A percentile compares a stretch with the other conserved stretches of the same genome.
phyloP scores from a whole-genome alignment of 495 filamentous ascomycete genomes.

The Podospora didyma region DNA sequence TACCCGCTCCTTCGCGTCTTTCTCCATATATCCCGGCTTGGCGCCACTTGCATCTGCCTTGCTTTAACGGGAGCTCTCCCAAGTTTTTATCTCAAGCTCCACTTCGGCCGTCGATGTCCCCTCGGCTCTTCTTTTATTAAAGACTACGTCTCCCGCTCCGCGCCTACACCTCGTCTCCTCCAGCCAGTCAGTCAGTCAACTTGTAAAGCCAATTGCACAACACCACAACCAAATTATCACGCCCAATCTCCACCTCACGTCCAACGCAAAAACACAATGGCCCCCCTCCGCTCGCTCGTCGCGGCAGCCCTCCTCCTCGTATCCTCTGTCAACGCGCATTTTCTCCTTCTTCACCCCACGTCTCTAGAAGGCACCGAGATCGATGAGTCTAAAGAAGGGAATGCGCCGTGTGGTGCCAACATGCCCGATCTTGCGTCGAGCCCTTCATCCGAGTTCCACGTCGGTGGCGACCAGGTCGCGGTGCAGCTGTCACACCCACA shows the following conservation, averaged over 20 bases:
- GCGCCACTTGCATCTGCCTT: constrained; percentile 4
- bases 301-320: constrained; percentile 28
- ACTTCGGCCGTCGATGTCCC: neutral
- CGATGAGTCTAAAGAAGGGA: constrained; percentile 37
- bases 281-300: constrained; percentile 19
- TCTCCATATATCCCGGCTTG: constrained; percentile 12
- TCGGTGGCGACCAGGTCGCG: constrained; percentile 43
- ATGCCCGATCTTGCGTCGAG: constrained; percentile 31
- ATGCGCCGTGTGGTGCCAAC: constrained; percentile 46
- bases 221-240: neutral
- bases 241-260: neutral
- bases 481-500: constrained; percentile 40
- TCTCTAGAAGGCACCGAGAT: constrained; percentile 37
- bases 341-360: constrained; percentile 39
- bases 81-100: neutral
- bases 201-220: neutral
- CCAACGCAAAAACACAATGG: constrained; percentile 24
- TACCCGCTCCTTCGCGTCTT: neutral
- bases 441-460: constrained; percentile 44
- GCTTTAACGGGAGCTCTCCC: neutral
- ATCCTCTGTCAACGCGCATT: constrained; percentile 40
- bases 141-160: neutral
- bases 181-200: too few species aligned
- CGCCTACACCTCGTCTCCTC: neutral
- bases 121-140: neutral